Base-by-base conservation (phyloP, 306 rosid genomes). In the Lathyrus tuberosus region DNA sequence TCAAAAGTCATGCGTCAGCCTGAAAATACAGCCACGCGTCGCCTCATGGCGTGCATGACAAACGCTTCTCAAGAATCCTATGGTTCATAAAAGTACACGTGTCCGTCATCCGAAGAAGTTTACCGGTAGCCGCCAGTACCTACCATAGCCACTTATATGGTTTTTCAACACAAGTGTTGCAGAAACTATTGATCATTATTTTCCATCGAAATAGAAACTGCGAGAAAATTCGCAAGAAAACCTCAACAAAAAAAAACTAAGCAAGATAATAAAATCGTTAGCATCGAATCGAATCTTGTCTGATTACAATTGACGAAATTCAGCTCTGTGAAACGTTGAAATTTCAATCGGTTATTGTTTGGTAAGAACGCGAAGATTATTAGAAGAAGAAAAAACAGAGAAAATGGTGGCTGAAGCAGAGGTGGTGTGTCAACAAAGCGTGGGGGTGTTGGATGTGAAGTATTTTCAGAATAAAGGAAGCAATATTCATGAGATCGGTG, bases 391-490 rank as follows among this genome's bases (percentile, higher is more conserved):
- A 71, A 56, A 22, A 74, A 20, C 3, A 7, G 9, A 70, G 42
- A 81, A 86, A 79, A 91, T 91, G 96, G 94, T 88, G 66, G 99
- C 88, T 57, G 95, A 83, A 87, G 86, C 89, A 47, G 84, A 90
- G 38, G 35, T 76, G 68, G 83, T 84, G 43, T 81, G 86, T 69
- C 86, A 78, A 71, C 85, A 81, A 67, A 84, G 56, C 86, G 58
- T 81, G 57, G 80, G 86, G 54, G 84, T 56, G 68, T 57, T 87
- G 79, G 97, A 85, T 73, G 81, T 82, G 31, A 79, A 81, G 54
- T 82, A 71, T 80, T 80, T 82, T 62, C 77, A 81, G 42, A 79
- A 67, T 22, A 86, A 80, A 64, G 89, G 79, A 12, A 54, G 64
- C 60, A 65, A 59, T 79, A 65, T 73, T 70, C 75, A 56, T 22